phyloP scores from a whole-genome alignment of 352 stramenopile genomes.

The Phytophthora melonis region DNA sequence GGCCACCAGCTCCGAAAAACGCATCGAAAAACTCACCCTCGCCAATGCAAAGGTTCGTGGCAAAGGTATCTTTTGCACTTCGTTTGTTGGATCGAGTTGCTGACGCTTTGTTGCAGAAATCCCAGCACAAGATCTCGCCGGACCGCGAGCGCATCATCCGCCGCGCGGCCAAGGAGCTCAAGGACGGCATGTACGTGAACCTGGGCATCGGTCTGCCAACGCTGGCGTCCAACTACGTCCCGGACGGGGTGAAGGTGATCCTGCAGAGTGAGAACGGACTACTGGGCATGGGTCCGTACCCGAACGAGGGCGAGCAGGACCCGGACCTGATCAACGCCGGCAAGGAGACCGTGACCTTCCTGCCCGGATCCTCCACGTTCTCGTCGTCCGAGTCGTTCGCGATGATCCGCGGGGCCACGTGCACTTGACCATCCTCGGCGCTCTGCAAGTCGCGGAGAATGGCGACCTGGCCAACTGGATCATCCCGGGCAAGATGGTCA shows the following conservation, averaged over 20 bases:
- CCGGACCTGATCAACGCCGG: slow-evolving; percentile 97
- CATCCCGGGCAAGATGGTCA: slow-evolving; percentile 97
- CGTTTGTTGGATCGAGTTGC: neutral
- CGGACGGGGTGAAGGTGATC: slow-evolving; percentile 93
- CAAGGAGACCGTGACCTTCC: slow-evolving; percentile 97
- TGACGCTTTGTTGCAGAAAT: slow-evolving; percentile 39
- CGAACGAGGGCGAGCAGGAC: slow-evolving; percentile 89
- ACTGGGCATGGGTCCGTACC: slow-evolving; percentile 95
- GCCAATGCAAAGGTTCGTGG: slow-evolving; percentile 59
- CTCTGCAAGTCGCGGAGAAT: slow-evolving; percentile 93
- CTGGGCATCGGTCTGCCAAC: slow-evolving; percentile 97
- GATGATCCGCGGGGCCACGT: slow-evolving; percentile 98
- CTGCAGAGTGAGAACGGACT: slow-evolving; percentile 97
- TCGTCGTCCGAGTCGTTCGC: slow-evolving; percentile 95
- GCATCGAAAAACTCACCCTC: slow-evolving; percentile 94
- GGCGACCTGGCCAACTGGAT: slow-evolving; percentile 97
- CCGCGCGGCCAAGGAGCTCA: slow-evolving; percentile 87
- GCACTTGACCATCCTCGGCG: slow-evolving; percentile 96
- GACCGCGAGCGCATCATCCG: slow-evolving; percentile 94
- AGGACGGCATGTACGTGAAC: slow-evolving; percentile 98
- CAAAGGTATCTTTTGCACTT: too few relatives aligned
- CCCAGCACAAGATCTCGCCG: slow-evolving; percentile 68
- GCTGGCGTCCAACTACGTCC: slow-evolving; percentile 96
- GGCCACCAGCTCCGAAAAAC: slow-evolving; percentile 91
- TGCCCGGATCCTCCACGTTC: slow-evolving; percentile 95